Evolutionary conservation across 2,329 filamentous ascomycete genomes (phyloP), one percentile per base, ranked within the genome.

Genomic region (Westerdykella sp.): DNA sequence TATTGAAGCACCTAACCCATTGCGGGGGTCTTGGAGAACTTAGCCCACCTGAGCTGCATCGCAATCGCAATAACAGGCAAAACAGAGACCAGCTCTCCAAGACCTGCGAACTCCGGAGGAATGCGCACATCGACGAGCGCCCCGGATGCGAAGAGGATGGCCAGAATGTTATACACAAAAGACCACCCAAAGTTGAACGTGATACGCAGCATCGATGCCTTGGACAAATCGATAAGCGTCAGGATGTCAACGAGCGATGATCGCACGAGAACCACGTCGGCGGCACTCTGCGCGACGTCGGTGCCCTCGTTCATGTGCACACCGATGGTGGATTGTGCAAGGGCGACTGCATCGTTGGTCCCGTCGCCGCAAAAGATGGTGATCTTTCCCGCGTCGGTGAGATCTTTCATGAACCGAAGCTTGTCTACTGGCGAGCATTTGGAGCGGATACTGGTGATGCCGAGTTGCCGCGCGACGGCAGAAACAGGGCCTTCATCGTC

Each of bases 341-440:
- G 73, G 0, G 85, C 85, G 1, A 79, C 73, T 0, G 86, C 84
- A 54, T 91, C 86, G 59, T 91, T 91, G n/a, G 84, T 89, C 1
- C 87, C 87, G 53, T 93, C 85, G 31, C 86, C 86, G 44, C 76
- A 75, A 63, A 91, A 90, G 5, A 89, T 63, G 14, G 86, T 75
- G 2, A 75, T 53, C 0, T 2, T 36, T 50, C 46, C 6, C 13
- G 18, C 12, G 21, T 34, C 10, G 31, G 16, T 6, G 18, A 70
- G 54, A 1, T 38, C 31, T n/a, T 61, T 49, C 40, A 81, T 66
- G 53, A 80, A 81, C 2, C 62, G 56, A 25, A 72, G 69, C 54
- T 83, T 83, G 50, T 79, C 71, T 4, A 63, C 63, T 0, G 80
- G 79, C 0, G 72, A 71, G 58, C 72, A 71, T 30, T 72, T 68